Evolutionary conservation across 2,329 filamentous ascomycete genomes (phyloP).

Genomic region (Juglanconis juglandina): DNA sequence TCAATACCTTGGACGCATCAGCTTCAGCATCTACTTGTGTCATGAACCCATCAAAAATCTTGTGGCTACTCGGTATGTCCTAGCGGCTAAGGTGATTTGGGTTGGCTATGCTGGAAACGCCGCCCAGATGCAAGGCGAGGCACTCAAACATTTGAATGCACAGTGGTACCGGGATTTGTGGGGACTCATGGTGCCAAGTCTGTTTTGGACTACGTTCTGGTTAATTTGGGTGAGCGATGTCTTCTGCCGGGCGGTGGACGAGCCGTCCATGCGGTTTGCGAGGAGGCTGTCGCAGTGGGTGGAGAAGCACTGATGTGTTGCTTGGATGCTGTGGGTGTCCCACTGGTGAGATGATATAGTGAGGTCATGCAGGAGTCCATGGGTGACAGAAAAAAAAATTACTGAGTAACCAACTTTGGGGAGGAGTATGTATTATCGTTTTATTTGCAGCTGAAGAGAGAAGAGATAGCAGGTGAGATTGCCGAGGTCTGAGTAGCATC

Average conservation of each 20-base stretch:
- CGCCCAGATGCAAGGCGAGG: neutral
- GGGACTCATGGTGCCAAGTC: neutral
- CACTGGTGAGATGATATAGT: no score
- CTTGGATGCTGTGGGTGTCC: no score
- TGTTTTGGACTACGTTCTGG: conserved; percentile 15
- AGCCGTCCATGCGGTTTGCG: conserved; percentile 16
- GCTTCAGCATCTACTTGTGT: conserved; percentile 23
- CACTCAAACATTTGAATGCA: neutral
- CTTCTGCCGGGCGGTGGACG: conserved; percentile 22
- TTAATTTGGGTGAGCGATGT: conserved; percentile 24
- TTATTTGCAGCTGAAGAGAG: no score
- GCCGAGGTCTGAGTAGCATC: no score
- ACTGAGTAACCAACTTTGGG: no score
- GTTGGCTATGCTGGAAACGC: neutral
- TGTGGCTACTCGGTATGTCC: neutral
- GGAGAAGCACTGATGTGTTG: neutral
- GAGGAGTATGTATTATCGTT: no score
- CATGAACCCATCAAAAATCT: conserved; percentile 17
- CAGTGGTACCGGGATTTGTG: neutral
- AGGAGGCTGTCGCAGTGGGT: conserved; percentile 19
- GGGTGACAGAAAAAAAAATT: no score
- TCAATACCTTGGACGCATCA: conserved; percentile 24
- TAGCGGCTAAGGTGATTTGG: neutral
- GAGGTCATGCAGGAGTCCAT: no score
- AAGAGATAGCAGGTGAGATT: no score